These are phyloP conservation scores for bread wheat (Triticum aestivum) DNA, from an alignment of 176 grass and related monocot species.

Conservation along the genomic window IWGSC_CS_RefSeq_v2.1 NC_057805.1:388065301-388065800, in stretches of 20 bases:
- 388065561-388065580: background rate
- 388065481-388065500: background rate
- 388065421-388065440: background rate
- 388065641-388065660: too few species aligned
- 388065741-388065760: too few species aligned
- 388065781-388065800: too few species aligned
- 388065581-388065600: too few species aligned
- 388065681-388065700: too few species aligned
- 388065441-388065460: slow-evolving; percentile 13
- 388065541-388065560: background rate
- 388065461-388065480: slow-evolving; percentile 8
- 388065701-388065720: too few species aligned
- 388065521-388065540: background rate
- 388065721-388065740: too few species aligned
- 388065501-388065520: background rate
- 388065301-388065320: slow-evolving; percentile 21
- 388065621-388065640: too few species aligned
- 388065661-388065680: too few species aligned
- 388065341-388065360: slow-evolving; percentile 18
- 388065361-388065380: slow-evolving; percentile 11
- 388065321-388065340: slow-evolving; percentile 14
- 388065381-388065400: background rate
- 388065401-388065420: background rate
- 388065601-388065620: too few species aligned
- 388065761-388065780: too few species aligned